A percentile compares a stretch with the other conserved stretches of the same genome.
Conservation (phyloP, 148 eudicot species). For the Camellia japonica region DNA sequence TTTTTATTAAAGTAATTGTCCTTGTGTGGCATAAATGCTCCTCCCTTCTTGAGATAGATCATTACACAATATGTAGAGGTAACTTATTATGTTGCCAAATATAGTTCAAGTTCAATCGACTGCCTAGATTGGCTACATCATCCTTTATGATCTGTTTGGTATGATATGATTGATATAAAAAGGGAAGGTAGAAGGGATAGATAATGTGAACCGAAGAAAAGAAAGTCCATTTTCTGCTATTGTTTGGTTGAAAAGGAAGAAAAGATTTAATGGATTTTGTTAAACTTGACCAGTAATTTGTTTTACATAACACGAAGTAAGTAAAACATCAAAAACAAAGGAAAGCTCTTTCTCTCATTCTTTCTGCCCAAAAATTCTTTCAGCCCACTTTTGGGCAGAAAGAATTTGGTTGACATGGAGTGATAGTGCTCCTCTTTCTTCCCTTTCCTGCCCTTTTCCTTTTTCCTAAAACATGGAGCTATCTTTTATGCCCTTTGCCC, state of each 20-base stretch:
- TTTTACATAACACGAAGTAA: too few species aligned
- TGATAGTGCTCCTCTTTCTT: not conserved
- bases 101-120: not conserved
- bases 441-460: not conserved
- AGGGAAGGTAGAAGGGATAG: not conserved
- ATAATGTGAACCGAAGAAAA: not conserved
- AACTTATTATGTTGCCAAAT: not conserved
- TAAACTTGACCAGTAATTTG: too few species aligned
- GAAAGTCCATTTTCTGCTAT: too few species aligned
- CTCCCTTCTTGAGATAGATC: not conserved
- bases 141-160: not conserved
- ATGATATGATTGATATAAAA: not conserved
- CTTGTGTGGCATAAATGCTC: not conserved
- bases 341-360: too few species aligned
- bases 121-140: not conserved
- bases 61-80: not conserved
- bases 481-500: not conserved
- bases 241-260: too few species aligned
- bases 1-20: not conserved
- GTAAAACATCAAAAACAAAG: too few species aligned
- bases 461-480: not conserved
- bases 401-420: not conserved
- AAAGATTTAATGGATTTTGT: too few species aligned
- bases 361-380: not conserved
- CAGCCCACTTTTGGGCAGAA: not conserved